These are phyloP conservation scores for Zymoseptoria ardabiliae DNA, from an alignment of 2,329 filamentous ascomycete species.

Conservation along the genomic window DNA sequence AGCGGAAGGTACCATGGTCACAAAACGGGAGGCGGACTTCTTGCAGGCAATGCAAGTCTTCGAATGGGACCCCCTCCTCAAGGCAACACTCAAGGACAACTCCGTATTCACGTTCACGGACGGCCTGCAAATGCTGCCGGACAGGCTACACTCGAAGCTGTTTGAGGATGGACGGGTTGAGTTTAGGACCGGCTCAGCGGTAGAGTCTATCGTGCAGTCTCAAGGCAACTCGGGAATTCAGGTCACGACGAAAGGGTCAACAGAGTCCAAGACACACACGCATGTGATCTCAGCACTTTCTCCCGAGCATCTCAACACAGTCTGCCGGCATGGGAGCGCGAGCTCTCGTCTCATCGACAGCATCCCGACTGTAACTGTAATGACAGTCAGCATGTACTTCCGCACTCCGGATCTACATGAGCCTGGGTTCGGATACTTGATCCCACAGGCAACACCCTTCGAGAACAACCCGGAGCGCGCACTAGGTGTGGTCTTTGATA, in stretches of 20 bases:
- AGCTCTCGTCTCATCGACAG: slow-evolving; percentile 49
- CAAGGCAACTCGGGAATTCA: slow-evolving; percentile 23
- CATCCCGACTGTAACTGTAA: slow-evolving; percentile 57
- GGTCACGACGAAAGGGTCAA: slow-evolving; percentile 25
- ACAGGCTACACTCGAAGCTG: slow-evolving; percentile 32
- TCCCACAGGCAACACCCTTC: slow-evolving; percentile 64
- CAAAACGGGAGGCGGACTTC: slow-evolving; percentile 28
- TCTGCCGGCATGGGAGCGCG: slow-evolving; percentile 1
- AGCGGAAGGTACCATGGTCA: slow-evolving; percentile 29
- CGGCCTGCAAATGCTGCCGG: slow-evolving; percentile 35
- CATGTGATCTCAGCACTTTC: slow-evolving; percentile 61
- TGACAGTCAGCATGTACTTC: slow-evolving; percentile 89
- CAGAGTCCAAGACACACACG: slow-evolving; percentile 31
- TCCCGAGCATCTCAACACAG: slow-evolving; percentile 33
- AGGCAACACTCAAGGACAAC: slow-evolving; percentile 26
- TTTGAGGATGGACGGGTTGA: slow-evolving; percentile 33
- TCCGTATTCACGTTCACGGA: slow-evolving; percentile 40
- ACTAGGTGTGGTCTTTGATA: slow-evolving; percentile 90
- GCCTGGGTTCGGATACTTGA: slow-evolving; percentile 82
- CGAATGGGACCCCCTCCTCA: slow-evolving; percentile 29
- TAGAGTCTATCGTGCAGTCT: slow-evolving; percentile 40
- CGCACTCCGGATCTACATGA: slow-evolving; percentile 56
- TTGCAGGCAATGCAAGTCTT: slow-evolving; percentile 28
- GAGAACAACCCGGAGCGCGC: slow-evolving; percentile 73
- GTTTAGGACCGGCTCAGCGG: slow-evolving; percentile 33